phyloP scores from a whole-genome alignment of 352 stramenopile species.

The Albugo candida region DNA sequence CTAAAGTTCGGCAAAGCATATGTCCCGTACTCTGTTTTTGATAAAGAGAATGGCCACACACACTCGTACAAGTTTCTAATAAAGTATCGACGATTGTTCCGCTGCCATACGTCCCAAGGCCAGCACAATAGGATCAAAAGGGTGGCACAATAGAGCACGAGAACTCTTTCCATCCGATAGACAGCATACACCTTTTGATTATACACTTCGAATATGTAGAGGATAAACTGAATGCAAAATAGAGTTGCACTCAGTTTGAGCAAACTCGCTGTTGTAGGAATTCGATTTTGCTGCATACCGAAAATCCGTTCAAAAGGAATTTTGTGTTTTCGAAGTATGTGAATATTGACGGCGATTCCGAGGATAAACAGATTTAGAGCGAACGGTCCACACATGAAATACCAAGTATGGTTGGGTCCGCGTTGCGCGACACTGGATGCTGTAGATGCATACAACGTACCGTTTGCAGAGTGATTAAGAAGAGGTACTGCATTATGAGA shows the following conservation, averaged over 20 bases:
- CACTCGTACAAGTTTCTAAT: conserved; percentile 37
- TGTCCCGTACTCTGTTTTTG: conserved; percentile 13
- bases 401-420: conserved; percentile 21
- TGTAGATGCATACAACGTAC: no score
- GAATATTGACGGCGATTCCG: conserved; percentile 37
- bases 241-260: conserved; percentile 18
- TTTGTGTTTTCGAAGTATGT: conserved; percentile 31
- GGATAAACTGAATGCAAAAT: conserved; percentile 21
- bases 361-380: conserved; percentile 45
- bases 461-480: no score
- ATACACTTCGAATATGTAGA: conserved; percentile 32
- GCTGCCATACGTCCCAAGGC: conserved; percentile 44
- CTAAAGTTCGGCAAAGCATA: conserved; percentile 19
- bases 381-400: conserved; percentile 62
- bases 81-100: conserved; percentile 40
- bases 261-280: conserved; percentile 24
- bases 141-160: conserved; percentile 35
- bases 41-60: conserved; percentile 22
- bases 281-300: conserved; percentile 39
- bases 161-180: conserved; percentile 39
- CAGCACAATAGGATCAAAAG: conserved; percentile 28
- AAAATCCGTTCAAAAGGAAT: conserved; percentile 47
- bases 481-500: no score
- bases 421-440: no score
- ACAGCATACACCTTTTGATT: conserved; percentile 25